A percentile compares a stretch with the other conserved stretches of the same genome.
Evolutionary conservation across 306 rosid species (phyloP).

Genomic region (Fragaria nilgerrensis): DNA sequence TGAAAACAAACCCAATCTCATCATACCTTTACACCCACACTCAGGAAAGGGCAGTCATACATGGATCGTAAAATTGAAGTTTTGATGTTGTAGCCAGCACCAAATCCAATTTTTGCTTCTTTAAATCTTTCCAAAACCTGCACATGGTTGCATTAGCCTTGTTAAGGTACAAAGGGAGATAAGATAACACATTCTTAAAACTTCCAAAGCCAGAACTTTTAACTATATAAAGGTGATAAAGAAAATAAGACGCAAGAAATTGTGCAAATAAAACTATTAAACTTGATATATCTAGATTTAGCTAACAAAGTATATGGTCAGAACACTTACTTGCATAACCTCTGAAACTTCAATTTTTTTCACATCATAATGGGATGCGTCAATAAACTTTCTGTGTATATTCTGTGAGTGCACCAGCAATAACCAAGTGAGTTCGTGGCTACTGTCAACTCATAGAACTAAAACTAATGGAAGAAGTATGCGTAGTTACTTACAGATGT

Average conservation of each 20-base stretch:
- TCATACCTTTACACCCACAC: conserved; percentile 70
- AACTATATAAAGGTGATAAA: background rate
- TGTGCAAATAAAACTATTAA: background rate
- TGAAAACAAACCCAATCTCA: conserved; percentile 12
- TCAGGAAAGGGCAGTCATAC: conserved; percentile 86
- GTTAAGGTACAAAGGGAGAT: conserved; percentile 17
- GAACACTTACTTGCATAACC: conserved; percentile 57
- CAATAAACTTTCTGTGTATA: conserved; percentile 49
- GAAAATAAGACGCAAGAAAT: background rate
- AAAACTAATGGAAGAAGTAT: conserved; percentile 24
- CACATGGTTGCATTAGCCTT: conserved; percentile 30
- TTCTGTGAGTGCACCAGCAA: conserved; percentile 48
- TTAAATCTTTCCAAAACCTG: conserved; percentile 71
- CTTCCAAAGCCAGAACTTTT: conserved; percentile 7
- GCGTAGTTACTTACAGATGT: conserved; percentile 55
- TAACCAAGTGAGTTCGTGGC: conserved; percentile 24
- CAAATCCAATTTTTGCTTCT: conserved; percentile 88
- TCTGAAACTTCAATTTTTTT: conserved; percentile 51
- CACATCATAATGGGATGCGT: conserved; percentile 40
- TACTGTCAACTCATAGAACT: conserved; percentile 21
- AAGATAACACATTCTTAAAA: conserved; percentile 3
- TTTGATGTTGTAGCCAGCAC: conserved; percentile 70
- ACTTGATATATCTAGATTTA: no score
- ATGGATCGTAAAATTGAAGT: conserved; percentile 66
- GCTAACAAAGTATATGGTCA: background rate